Base-by-base conservation (phyloP, 768 basidiomycete species). In the Dioszegia hungarica region DNA sequence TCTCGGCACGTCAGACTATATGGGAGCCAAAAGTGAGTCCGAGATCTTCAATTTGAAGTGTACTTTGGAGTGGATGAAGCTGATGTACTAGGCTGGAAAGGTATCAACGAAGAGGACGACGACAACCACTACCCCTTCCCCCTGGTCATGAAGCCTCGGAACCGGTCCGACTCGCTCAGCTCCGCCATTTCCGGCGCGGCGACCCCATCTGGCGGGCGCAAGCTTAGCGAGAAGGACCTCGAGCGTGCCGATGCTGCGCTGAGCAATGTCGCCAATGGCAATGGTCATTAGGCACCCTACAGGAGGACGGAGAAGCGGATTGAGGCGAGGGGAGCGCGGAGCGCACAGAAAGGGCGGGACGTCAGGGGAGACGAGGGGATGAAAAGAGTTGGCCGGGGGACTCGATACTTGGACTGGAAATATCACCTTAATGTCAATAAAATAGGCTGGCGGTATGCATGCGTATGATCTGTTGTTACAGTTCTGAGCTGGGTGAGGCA, bases 131-230 rank as follows among this genome's bases (percentile, higher is more conserved):
- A 77, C 65, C 76, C 74, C 15, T 77, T 76, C 74, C 76, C 76
- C 28, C 63, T 77, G 33, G 76, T 77, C 63, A 76, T 76, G 74
- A 76, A 76, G 62, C 71, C 67, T 17, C 63, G 76, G 41, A 64
- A 73, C 57, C 66, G 76, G 58, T 73, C 75, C 19, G 73, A 75
- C 56, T 75, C 75, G 37, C 59, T 70, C 31, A 84, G 85, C 45
- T 91, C 89, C 19, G 84, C 91, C 77, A 78, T 81, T 56, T 84
- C 84, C 19, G 83, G 85, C 34, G 80, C 84, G 2, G 72, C 72
- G 54, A 92, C 88, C 71, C 95, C 94, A 8, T 90, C 90, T 0
- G 93, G 90, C 1, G 88, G 87, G 68, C 84, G 83, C 67, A 90
- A 85, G 61, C 77, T 95, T 53, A 91, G 86, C 71, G 94, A 97